Conservation (phyloP, 2,329 filamentous ascomycete genomes). For the Podosphaera fusca region DNA sequence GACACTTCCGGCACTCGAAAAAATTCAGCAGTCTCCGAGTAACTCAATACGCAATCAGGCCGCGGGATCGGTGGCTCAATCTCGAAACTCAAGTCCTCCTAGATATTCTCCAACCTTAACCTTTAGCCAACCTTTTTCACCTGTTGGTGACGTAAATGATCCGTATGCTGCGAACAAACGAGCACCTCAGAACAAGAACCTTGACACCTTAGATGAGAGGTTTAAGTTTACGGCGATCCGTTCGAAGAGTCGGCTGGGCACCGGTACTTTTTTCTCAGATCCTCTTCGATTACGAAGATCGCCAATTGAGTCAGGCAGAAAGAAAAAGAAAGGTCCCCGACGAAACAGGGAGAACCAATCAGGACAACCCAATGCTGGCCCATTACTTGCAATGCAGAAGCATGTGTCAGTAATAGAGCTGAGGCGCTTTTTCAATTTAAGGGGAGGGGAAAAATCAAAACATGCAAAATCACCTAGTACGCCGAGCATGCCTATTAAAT, state of each 20-base stretch:
- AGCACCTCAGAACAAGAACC: conserved; percentile 40
- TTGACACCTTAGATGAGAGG: conserved; percentile 49
- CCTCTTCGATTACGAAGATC: conserved; percentile 21
- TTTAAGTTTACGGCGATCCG: conserved; percentile 51
- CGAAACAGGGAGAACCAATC: neutral
- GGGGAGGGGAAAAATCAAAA: conserved; percentile 41
- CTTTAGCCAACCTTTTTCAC: conserved; percentile 55
- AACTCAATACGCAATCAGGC: conserved; percentile 15
- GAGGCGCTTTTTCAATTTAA: conserved; percentile 86
- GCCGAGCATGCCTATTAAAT: conserved; percentile 22
- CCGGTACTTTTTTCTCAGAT: conserved; percentile 28
- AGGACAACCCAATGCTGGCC: neutral
- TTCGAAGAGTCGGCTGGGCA: conserved; percentile 39
- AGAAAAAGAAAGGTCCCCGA: conserved; percentile 26
- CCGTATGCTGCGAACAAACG: conserved; percentile 71
- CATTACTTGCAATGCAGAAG: conserved; percentile 12
- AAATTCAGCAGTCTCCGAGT: conserved; percentile 8
- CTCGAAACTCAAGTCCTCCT: conserved; percentile 40
- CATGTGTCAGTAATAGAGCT: conserved; percentile 81
- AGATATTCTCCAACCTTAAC: conserved; percentile 35
- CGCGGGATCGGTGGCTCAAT: conserved; percentile 30
- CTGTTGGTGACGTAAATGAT: conserved; percentile 57
- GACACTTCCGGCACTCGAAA: conserved; percentile 8
- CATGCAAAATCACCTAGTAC: conserved; percentile 37
- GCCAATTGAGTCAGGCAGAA: conserved; percentile 19